Conservation (phyloP, 108 stramenopile species). For the Nitzschia sp. region DNA sequence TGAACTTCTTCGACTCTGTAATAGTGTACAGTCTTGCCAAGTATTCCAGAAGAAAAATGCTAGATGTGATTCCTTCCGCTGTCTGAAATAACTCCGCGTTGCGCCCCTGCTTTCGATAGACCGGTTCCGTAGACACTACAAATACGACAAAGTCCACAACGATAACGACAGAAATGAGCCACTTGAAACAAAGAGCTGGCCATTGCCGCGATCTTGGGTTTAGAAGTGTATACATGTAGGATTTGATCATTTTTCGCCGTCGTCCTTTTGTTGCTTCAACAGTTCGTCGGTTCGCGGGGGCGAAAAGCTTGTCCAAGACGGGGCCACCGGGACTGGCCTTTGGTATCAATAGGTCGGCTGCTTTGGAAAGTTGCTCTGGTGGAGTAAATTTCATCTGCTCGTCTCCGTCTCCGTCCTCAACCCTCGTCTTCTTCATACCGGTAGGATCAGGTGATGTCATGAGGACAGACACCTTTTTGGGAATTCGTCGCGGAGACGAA, state of each 20-base stretch:
- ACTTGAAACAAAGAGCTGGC: slow-evolving; percentile 46
- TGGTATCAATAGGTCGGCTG: background rate
- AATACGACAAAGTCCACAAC: slow-evolving; percentile 47
- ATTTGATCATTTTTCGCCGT: slow-evolving; percentile 5
- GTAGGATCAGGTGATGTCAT: background rate
- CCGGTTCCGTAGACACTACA: slow-evolving; percentile 52
- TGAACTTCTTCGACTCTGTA: slow-evolving; percentile 48
- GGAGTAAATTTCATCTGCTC: no score
- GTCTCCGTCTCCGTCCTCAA: no score
- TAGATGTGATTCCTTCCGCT: slow-evolving; percentile 49
- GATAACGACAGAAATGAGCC: slow-evolving; percentile 55
- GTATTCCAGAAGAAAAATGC: slow-evolving; percentile 65
- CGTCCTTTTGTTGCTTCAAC: background rate
- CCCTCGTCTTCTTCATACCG: no score
- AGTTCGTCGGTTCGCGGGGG: background rate
- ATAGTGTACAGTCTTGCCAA: slow-evolving; percentile 41
- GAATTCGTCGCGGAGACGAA: background rate
- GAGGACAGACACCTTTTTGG: background rate
- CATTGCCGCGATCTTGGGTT: slow-evolving; percentile 31
- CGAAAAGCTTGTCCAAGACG: background rate
- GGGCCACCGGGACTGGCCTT: background rate
- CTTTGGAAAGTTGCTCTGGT: background rate
- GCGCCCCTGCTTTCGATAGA: background rate
- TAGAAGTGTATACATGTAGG: slow-evolving; percentile 24
- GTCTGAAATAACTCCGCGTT: slow-evolving; percentile 22